Evolutionary conservation across 768 basidiomycete species (phyloP).

Genomic region (Leccinum rimulosum): DNA sequence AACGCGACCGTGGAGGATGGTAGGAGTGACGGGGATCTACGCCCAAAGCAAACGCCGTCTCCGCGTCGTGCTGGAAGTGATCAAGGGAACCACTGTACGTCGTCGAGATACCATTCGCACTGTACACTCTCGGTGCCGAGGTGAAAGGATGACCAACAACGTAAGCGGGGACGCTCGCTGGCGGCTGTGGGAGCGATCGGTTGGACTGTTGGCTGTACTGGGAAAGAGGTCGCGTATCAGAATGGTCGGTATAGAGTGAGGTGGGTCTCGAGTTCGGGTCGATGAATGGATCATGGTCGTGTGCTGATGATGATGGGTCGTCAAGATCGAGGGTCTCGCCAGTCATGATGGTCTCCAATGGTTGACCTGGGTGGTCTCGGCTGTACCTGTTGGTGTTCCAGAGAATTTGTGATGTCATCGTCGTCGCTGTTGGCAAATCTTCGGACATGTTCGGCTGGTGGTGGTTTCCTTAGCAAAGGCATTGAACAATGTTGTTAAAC

Average conservation of each 20-base stretch:
- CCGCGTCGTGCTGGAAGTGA: constrained; percentile 63
- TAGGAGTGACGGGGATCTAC: constrained; percentile 48
- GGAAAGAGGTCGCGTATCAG: constrained; percentile 26
- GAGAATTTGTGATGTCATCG: constrained; percentile 9
- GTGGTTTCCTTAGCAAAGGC: constrained; percentile 21
- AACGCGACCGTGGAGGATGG: constrained; percentile 61
- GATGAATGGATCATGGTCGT: constrained; percentile 31
- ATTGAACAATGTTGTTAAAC: too few relatives aligned
- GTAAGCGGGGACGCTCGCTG: constrained; percentile 11
- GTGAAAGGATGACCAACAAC: constrained; percentile 26
- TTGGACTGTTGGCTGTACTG: constrained; percentile 37
- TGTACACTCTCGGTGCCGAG: constrained; percentile 11
- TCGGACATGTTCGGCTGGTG: constrained; percentile 3
- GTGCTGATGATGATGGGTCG: constrained; percentile 28
- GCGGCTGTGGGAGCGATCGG: constrained; percentile 28
- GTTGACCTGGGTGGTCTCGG: constrained; percentile 43
- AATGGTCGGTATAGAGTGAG: constrained; percentile 27
- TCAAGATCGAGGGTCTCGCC: constrained; percentile 62
- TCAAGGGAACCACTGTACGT: constrained; percentile 40
- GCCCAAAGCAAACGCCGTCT: constrained; percentile 70
- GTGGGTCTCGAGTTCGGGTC: constrained; percentile 29
- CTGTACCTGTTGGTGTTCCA: constrained; percentile 3
- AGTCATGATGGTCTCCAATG: constrained; percentile 58
- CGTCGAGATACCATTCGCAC: constrained; percentile 30
- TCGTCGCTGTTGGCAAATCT: background rate